Evolutionary conservation across 2,329 filamentous ascomycete genomes (phyloP).

Genomic region (Beauveria medogensis): DNA sequence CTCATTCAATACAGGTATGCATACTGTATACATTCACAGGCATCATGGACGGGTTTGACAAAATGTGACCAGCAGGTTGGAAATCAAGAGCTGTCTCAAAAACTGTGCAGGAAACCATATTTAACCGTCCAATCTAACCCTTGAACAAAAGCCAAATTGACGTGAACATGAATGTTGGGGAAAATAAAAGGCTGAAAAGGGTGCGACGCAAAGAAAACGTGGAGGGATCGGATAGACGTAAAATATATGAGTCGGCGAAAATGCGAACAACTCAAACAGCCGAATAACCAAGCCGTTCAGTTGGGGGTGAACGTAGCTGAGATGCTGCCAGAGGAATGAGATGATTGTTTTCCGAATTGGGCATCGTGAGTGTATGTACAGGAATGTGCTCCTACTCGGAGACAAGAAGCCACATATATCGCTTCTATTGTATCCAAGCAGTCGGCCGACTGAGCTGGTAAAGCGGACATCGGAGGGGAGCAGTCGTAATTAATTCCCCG

Average conservation of each 20-base stretch:
- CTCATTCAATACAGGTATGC: not conserved
- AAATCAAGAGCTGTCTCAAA: conserved; percentile 8
- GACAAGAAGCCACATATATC: not conserved
- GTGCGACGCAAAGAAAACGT: conserved; percentile 3
- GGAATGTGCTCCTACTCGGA: not conserved
- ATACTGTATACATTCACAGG: not conserved
- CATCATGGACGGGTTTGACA: not conserved
- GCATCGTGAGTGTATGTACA: not conserved
- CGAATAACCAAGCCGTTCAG: not conserved
- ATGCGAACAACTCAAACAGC: not conserved
- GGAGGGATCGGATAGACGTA: conserved; percentile 1
- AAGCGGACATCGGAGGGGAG: not conserved
- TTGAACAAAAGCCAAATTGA: conserved; percentile 14
- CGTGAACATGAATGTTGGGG: not conserved
- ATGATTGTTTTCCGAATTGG: not conserved
- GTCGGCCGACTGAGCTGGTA: not conserved
- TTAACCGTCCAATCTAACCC: conserved; percentile 1
- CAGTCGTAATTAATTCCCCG: not conserved
- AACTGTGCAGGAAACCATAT: not conserved
- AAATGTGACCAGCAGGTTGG: not conserved
- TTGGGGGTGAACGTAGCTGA: not conserved
- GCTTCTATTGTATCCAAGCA: not conserved
- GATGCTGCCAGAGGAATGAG: not conserved
- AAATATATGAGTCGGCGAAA: not conserved
- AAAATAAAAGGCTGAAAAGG: conserved; percentile 2